Base-by-base conservation (phyloP, 2,329 filamentous ascomycete species). In the Akanthomyces lecanii region DNA sequence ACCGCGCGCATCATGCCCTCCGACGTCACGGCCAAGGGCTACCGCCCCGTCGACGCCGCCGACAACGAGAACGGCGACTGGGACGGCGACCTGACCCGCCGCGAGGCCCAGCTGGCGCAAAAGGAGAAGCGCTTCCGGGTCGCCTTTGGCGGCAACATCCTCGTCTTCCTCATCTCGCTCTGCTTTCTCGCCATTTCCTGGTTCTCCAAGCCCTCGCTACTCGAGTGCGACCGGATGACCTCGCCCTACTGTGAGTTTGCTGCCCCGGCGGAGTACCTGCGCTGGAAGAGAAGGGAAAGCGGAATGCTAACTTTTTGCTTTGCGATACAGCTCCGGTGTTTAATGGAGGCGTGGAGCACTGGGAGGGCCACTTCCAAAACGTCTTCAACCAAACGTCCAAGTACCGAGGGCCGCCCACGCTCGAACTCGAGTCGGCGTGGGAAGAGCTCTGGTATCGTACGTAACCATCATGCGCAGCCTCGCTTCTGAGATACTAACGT, bases 321-420 rank as follows among this genome's bases (percentile, higher is more conserved):
- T 36, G 33, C 33, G 33, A 36, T 11, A 36, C 12, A 63, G 61
- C 61, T 21, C 61, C 61, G 5, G 40, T 63, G 11, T 58, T 63
- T 16, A 25, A 63, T 8, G 60, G 60, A 21, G 54, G 55, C 48
- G 28, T 63, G 8, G 40, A 63, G 30, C 48, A 58, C 23, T 64
- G 57, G 57, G 62, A 64, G 8, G 62, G 50, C 33, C 33, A 64
- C n/a, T 61, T 61, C 11, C 23, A 56, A 25, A 61, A 64, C 48
- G 10, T 23, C 21, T 56, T 56, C 18, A 61, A 56, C 45, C 56
- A 64, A 16, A 47, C 56, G 11, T 61, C 62, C 11, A 61, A 51
- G 33, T 64, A 64, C 44, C 33, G 56, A 56, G 62, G 62, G 10
- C 57, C 62, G n/a, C 57, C 62, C 11, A 64, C 62, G 23, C 50